Evolutionary conservation across 495 filamentous ascomycete genomes (phyloP), one percentile per base, ranked within the genome.

Genomic region (Annulohypoxylon bovei): DNA sequence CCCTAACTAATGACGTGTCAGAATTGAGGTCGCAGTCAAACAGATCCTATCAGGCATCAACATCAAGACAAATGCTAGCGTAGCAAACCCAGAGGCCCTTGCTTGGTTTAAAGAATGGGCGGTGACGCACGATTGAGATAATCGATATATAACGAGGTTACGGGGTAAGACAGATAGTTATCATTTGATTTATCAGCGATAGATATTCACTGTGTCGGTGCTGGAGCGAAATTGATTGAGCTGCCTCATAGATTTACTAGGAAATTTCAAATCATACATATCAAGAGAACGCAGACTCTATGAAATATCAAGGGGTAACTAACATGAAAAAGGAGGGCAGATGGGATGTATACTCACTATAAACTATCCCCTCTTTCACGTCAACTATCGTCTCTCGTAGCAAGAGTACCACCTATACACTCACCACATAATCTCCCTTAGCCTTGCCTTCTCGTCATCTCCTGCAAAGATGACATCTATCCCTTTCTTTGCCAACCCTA

Each of bases 1-100:
- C 23, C 3, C 9, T 57, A 32, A 39, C 63, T 66, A 65, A 70
- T 18, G 0, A 32, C 49, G 56, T 7, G 18, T 39, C 50, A 88
- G 86, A 82, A 92, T 97, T 39, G 94, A 97, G 75, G 92, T 94
- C 33, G 91, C 93, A 2, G 93, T 97, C 25, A 97, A 97, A 81
- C 93, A 96, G 82, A 97, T 97, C 40, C 77, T 97, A n/a, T 94
- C 90, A 33, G 94, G 94, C 6, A 84, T 92, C 74, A 88, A 92
- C 56, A 90, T 96, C 59, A 94, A 92, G 81, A 93, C 92, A 9
- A 91, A 90, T 32, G 92, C 94, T 0, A 94, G 91, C 66, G 93
- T 97, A 40, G 92, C 91, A 2, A 97, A 97, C 77, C 87, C 89
- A 0, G 89, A 87, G 68, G 94, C 92, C 73, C 82, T 97, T 70